Evolutionary conservation across 805 yeast genomes (phyloP).

Genomic region (Candida sakaeoensis): DNA sequence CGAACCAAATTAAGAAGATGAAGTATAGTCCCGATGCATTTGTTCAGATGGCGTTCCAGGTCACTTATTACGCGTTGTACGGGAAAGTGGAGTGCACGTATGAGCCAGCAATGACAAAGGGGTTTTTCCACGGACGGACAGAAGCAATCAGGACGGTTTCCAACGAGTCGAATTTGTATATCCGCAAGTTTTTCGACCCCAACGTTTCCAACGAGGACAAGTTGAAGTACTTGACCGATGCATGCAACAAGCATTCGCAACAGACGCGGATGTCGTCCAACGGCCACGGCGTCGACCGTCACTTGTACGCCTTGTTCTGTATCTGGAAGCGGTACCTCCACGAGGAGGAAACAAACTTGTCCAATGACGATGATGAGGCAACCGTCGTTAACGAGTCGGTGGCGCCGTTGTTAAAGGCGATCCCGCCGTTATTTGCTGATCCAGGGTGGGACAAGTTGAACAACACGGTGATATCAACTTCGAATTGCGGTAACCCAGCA

Average conservation of each 20-base stretch:
- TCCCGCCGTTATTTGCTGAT: slow-evolving; percentile 80
- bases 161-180: slow-evolving; percentile 74
- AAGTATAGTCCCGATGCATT: slow-evolving; percentile 93
- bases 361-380: slow-evolving; percentile 10
- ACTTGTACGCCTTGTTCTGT: slow-evolving; percentile 80
- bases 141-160: slow-evolving; percentile 89
- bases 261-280: slow-evolving; percentile 65
- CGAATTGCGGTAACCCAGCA: slow-evolving; percentile 62
- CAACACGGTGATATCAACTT: slow-evolving; percentile 67
- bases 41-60: slow-evolving; percentile 90
- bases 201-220: slow-evolving; percentile 57
- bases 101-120: slow-evolving; percentile 95
- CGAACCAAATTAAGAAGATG: slow-evolving; percentile 74
- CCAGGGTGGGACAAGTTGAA: slow-evolving; percentile 84
- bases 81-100: slow-evolving; percentile 92
- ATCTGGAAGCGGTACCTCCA: slow-evolving; percentile 71
- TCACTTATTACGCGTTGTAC: slow-evolving; percentile 85
- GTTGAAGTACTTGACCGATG: slow-evolving; percentile 55
- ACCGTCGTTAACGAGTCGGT: slow-evolving; percentile 2
- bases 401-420: slow-evolving; percentile 18
- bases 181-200: slow-evolving; percentile 75
- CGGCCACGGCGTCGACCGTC: slow-evolving; percentile 92
- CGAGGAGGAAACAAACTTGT: slow-evolving; percentile 14
- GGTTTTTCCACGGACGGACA: slow-evolving; percentile 84
- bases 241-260: slow-evolving; percentile 66